A percentile compares a stretch with the other conserved stretches of the same genome.
These are phyloP conservation scores for Alternaria ventricosa DNA, from an alignment of 2,329 filamentous ascomycete species.

Conservation along the genomic window DNA sequence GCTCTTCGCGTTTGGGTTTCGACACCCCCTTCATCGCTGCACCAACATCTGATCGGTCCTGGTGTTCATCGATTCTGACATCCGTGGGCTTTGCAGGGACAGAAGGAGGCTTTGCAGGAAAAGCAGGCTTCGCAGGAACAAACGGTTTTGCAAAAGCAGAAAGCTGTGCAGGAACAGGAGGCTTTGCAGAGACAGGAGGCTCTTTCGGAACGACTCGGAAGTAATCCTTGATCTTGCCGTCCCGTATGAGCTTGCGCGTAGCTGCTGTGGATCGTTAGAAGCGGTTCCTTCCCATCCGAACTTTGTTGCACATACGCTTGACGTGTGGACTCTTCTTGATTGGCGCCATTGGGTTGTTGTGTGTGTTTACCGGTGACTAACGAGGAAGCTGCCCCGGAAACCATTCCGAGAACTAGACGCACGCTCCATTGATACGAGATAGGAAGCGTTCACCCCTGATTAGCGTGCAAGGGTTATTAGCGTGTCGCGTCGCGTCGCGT, in stretches of 20 bases:
- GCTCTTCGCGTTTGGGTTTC: not conserved
- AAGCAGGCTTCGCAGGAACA: not conserved
- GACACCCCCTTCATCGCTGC: accelerated
- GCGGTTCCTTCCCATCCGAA: not conserved
- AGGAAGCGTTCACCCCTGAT: not conserved
- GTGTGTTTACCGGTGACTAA: not conserved
- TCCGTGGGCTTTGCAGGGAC: not conserved
- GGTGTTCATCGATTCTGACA: not conserved
- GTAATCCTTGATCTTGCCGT: not conserved
- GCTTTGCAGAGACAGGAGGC: not conserved
- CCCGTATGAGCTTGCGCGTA: not conserved
- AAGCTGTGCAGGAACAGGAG: not conserved
- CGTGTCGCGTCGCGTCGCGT: too few relatives aligned
- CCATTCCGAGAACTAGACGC: not conserved
- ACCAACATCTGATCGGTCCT: not conserved
- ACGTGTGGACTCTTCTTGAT: not conserved
- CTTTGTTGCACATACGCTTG: not conserved
- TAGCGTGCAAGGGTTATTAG: not conserved
- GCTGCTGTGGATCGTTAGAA: not conserved
- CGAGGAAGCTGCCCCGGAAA: not conserved
- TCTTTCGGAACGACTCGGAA: not conserved
- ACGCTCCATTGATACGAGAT: not conserved
- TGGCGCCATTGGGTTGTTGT: not conserved
- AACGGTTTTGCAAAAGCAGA: not conserved
- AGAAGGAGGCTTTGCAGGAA: not conserved